Percentiles rank a stretch among this genome's conserved stretches.
phyloP scores from a whole-genome alignment of 73 alveolate species.

The Paramecium sonneborni region DNA sequence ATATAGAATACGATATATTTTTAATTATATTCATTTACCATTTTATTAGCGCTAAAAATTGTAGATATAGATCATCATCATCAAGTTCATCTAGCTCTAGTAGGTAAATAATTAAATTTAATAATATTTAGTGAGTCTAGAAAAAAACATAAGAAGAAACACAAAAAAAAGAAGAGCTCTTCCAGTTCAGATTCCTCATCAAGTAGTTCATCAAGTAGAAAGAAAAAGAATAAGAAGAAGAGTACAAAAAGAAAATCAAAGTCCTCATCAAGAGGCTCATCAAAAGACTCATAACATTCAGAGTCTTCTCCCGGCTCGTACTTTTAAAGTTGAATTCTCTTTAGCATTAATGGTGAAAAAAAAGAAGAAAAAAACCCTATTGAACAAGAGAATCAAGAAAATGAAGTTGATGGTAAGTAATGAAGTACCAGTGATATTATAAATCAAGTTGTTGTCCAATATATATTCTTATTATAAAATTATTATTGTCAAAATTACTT shows the following conservation, averaged over 20 bases:
- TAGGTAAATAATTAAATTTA: neutral
- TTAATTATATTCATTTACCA: neutral
- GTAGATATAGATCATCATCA: conserved; percentile 51
- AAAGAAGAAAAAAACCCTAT: conserved; percentile 22
- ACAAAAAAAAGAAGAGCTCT: conserved; percentile 43
- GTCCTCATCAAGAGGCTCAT: conserved; percentile 36
- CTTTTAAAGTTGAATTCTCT: conserved; percentile 40
- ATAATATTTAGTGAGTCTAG: conserved; percentile 25
- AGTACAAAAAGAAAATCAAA: neutral
- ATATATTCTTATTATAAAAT: neutral
- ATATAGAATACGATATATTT: conserved; percentile 10
- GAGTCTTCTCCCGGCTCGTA: conserved; percentile 55
- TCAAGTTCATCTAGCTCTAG: conserved; percentile 40
- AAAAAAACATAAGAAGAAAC: conserved; percentile 48
- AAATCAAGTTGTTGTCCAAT: neutral
- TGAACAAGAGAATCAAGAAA: conserved; percentile 3
- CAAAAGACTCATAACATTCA: conserved; percentile 31
- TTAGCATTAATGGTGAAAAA: conserved; percentile 37
- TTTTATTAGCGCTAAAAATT: conserved; percentile 51
- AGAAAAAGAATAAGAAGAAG: conserved; percentile 49
- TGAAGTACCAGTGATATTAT: conserved; percentile 24
- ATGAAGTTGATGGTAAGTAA: conserved; percentile 11
- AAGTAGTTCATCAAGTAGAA: conserved; percentile 23
- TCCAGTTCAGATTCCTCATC: conserved; percentile 36
- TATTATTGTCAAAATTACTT: neutral